phyloP scores from a whole-genome alignment of 495 filamentous ascomycete species.

The Penicillium paradoxum region DNA sequence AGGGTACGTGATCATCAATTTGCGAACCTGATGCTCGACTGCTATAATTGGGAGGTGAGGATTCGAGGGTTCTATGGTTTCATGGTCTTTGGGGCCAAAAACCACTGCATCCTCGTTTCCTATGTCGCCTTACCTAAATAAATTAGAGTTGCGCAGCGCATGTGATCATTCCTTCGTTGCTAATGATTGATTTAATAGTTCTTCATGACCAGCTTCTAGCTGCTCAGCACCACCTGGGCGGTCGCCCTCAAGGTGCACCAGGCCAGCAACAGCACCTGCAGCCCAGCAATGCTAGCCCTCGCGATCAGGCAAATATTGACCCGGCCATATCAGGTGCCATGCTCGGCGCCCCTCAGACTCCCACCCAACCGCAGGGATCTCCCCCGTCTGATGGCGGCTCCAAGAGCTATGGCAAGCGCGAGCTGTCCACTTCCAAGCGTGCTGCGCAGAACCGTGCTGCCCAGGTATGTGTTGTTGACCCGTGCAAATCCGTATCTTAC shows the following conservation, averaged over 20 bases:
- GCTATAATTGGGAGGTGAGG: not conserved
- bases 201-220: conserved; percentile 53
- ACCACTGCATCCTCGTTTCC: not conserved
- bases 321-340: conserved; percentile 48
- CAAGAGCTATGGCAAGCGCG: conserved; percentile 67
- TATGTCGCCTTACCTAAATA: not conserved
- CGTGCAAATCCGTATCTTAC: conserved; percentile 5
- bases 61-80: not conserved
- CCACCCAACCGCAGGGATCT: conserved; percentile 28
- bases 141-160: not conserved
- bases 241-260: conserved; percentile 32
- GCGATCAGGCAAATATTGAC: conserved; percentile 49
- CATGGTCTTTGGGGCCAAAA: not conserved
- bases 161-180: conserved; percentile 1
- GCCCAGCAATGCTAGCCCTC: conserved; percentile 39
- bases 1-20: conserved; percentile 38
- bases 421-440: conserved; percentile 89
- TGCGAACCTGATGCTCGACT: not conserved
- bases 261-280: conserved; percentile 41
- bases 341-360: conserved; percentile 37
- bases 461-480: conserved; percentile 61
- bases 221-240: conserved; percentile 40
- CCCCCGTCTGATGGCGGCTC: conserved; percentile 34
- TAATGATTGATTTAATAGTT: conserved; percentile 33
- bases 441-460: conserved; percentile 96